These are phyloP conservation scores for Pleurotus eryngii DNA, from an alignment of 768 basidiomycete genomes.

Conservation along the genomic window DNA sequence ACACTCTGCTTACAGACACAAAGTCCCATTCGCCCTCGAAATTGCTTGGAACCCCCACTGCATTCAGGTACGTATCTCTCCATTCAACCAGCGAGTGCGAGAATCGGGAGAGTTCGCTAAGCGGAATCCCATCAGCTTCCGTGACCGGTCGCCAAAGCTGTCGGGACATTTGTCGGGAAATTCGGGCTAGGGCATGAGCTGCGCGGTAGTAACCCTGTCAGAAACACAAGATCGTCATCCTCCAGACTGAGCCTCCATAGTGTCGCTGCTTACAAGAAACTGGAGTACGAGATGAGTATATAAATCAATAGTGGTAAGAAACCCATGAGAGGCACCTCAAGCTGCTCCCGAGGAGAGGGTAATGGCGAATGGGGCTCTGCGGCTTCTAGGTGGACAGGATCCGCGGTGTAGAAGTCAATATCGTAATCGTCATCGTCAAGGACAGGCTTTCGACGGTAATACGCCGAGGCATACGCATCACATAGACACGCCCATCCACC, in stretches of 20 bases:
- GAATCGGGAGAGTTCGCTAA: constrained; percentile 57
- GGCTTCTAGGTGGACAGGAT: constrained; percentile 50
- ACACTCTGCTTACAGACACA: constrained; percentile 35
- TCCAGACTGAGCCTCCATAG: background rate
- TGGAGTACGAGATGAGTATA: constrained; percentile 22
- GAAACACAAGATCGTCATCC: constrained; percentile 2
- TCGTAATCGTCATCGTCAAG: constrained; percentile 89
- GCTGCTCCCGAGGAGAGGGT: constrained; percentile 72
- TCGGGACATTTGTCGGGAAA: constrained; percentile 77
- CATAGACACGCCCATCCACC: constrained; percentile 91
- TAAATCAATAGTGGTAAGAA: constrained; percentile 9
- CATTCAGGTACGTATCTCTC: constrained; percentile 71
- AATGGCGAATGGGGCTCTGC: constrained; percentile 41
- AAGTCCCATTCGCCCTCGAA: constrained; percentile 91
- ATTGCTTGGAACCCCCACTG: constrained; percentile 84
- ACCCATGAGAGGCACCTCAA: constrained; percentile 52
- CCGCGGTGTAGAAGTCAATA: constrained; percentile 82
- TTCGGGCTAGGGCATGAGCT: constrained; percentile 78
- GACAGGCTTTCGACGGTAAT: constrained; percentile 82
- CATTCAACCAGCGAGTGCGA: constrained; percentile 61
- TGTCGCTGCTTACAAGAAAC: constrained; percentile 59
- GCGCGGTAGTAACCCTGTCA: constrained; percentile 79
- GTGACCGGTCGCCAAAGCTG: constrained; percentile 78
- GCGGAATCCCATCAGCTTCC: constrained; percentile 73
- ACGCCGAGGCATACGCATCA: constrained; percentile 81